Percentiles rank a stretch among this genome's conserved stretches.
Conservation (phyloP, 345 rosid genomes). For the Crucihimalaya himalaica region DNA sequence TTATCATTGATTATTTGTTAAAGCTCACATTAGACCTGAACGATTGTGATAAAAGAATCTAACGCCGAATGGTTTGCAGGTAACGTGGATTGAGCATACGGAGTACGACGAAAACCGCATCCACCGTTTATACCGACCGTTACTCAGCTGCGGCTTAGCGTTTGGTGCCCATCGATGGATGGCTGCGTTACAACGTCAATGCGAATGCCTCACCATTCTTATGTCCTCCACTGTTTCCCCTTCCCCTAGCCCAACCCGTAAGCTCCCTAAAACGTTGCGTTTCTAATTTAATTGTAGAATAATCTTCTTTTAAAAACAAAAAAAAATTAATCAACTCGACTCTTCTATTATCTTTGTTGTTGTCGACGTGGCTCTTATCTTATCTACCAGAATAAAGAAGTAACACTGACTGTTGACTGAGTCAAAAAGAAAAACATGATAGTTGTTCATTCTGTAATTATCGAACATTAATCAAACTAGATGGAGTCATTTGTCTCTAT, state of each 20-base stretch:
- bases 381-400: neutral
- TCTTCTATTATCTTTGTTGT: neutral
- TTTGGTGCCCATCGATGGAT: conserved; percentile 95
- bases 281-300: neutral
- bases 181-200: conserved; percentile 90
- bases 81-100: conserved; percentile 97
- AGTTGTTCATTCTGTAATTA: neutral
- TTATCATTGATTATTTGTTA: neutral
- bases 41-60: neutral
- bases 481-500: neutral
- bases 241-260: conserved; percentile 52
- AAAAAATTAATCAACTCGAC: neutral
- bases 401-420: neutral
- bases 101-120: conserved; percentile 77
- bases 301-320: neutral
- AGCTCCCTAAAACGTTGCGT: neutral
- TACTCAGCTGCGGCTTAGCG: conserved; percentile 74
- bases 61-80: conserved; percentile 47
- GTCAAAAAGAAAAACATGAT: neutral
- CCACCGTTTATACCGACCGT: conserved; percentile 71
- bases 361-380: neutral
- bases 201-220: conserved; percentile 88
- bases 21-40: too few species aligned
- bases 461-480: neutral
- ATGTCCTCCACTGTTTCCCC: conserved; percentile 68